Evolutionary conservation across 805 yeast species (phyloP).

Genomic region (Wickerhamiella dianesei): DNA sequence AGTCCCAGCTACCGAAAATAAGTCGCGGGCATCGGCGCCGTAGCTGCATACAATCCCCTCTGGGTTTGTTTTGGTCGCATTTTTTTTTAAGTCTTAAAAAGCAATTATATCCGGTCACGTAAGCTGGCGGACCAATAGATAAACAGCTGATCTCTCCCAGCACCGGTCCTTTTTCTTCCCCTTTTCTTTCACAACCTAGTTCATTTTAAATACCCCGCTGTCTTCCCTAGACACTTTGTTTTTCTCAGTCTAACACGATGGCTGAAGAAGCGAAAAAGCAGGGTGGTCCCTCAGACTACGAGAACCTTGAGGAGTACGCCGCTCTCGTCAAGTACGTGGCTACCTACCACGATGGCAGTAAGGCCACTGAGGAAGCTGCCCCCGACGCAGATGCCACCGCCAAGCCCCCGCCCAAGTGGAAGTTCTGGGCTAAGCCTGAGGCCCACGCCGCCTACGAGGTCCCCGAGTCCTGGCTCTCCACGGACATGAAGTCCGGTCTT

Average conservation of each 20-base stretch:
- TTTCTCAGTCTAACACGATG: constrained; percentile 9
- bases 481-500: constrained; percentile 69
- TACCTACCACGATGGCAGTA: constrained; percentile 26
- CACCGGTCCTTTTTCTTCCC: not conserved
- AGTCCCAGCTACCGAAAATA: not conserved
- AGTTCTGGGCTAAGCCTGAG: constrained; percentile 39
- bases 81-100: not conserved
- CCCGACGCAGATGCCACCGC: constrained; percentile 49
- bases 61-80: not conserved
- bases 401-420: constrained; percentile 50
- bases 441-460: constrained; percentile 33
- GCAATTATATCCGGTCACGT: not conserved
- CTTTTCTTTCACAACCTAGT: not conserved
- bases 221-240: not conserved
- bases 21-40: not conserved
- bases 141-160: not conserved
- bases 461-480: constrained; percentile 71
- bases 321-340: constrained; percentile 26
- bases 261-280: constrained; percentile 19
- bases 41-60: not conserved
- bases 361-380: constrained; percentile 35
- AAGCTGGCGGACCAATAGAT: not conserved
- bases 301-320: constrained; percentile 28
- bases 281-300: constrained; percentile 32
- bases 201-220: not conserved